phyloP scores from a whole-genome alignment of 768 basidiomycete genomes.

The Termitomyces sp. region DNA sequence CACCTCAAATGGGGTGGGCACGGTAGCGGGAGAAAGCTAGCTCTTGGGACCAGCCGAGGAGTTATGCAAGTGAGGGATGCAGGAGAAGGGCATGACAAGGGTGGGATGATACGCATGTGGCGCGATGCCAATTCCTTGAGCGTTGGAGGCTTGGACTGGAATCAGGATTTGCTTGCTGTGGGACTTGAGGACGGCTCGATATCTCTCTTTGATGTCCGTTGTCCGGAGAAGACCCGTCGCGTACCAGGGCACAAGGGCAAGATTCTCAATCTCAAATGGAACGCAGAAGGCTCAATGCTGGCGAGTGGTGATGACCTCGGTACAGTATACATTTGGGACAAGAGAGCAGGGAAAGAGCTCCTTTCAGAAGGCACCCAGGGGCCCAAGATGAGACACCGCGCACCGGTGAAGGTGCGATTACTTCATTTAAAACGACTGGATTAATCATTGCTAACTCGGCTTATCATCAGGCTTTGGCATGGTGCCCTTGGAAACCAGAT shows the following conservation, averaged over 20 bases:
- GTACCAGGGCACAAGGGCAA: slow-evolving; percentile 58
- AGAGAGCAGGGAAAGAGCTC: slow-evolving; percentile 31
- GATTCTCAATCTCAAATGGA: slow-evolving; percentile 77
- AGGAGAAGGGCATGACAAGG: slow-evolving; percentile 22
- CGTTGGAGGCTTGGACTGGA: slow-evolving; percentile 46
- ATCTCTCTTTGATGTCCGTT: slow-evolving; percentile 59
- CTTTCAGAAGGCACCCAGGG: slow-evolving; percentile 40
- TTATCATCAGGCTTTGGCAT: slow-evolving; percentile 61
- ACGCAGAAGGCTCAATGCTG: slow-evolving; percentile 64
- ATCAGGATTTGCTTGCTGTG: slow-evolving; percentile 53
- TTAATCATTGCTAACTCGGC: background rate
- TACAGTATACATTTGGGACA: slow-evolving; percentile 83
- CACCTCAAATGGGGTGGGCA: slow-evolving; percentile 49
- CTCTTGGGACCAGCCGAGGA: slow-evolving; percentile 48
- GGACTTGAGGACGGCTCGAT: slow-evolving; percentile 63
- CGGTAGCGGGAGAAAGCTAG: slow-evolving; percentile 36
- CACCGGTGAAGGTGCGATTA: slow-evolving; percentile 46
- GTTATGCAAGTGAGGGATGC: slow-evolving; percentile 54
- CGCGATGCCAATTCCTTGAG: slow-evolving; percentile 26
- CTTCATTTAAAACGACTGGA: background rate
- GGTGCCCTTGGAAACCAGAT: slow-evolving; percentile 81
- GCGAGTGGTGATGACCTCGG: slow-evolving; percentile 87
- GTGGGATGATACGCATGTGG: slow-evolving; percentile 34
- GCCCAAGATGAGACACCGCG: slow-evolving; percentile 66
- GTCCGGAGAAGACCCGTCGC: slow-evolving; percentile 23